Conservation (phyloP, 2,329 filamentous ascomycete genomes). For the Lachnellula occidentalis region DNA sequence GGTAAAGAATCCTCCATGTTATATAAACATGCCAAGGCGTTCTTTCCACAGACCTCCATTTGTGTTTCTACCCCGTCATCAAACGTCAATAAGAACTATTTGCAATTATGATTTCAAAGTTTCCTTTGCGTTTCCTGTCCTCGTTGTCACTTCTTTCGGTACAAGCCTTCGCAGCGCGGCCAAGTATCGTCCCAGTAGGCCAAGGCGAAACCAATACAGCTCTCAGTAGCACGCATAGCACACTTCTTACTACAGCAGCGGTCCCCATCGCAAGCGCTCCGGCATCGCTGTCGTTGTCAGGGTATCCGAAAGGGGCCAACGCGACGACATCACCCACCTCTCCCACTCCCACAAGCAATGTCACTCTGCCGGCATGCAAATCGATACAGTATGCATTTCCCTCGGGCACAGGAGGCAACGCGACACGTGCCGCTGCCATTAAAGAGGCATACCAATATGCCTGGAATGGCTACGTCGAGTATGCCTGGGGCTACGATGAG, state of each 20-base stretch:
- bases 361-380: neutral
- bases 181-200: neutral
- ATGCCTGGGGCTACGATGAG: slow-evolving; percentile 83
- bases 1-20: neutral
- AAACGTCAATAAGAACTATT: neutral
- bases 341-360: neutral
- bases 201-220: neutral
- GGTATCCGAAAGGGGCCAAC: neutral
- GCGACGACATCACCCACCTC: neutral
- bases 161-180: neutral
- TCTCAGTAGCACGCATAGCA: neutral
- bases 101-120: neutral
- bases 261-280: neutral
- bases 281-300: neutral
- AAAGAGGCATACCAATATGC: slow-evolving; percentile 16
- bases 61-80: neutral
- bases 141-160: neutral
- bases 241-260: neutral
- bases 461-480: slow-evolving; percentile 73
- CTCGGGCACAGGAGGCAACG: neutral
- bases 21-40: neutral
- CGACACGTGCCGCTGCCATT: slow-evolving; percentile 4
- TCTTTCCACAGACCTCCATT: neutral
- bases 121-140: neutral
- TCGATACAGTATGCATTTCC: slow-evolving; percentile 1